Evolutionary conservation across 129 eudicot genomes (phyloP), one percentile per base, ranked within the genome.

Genomic region (Ambrosia artemisiifolia): DNA sequence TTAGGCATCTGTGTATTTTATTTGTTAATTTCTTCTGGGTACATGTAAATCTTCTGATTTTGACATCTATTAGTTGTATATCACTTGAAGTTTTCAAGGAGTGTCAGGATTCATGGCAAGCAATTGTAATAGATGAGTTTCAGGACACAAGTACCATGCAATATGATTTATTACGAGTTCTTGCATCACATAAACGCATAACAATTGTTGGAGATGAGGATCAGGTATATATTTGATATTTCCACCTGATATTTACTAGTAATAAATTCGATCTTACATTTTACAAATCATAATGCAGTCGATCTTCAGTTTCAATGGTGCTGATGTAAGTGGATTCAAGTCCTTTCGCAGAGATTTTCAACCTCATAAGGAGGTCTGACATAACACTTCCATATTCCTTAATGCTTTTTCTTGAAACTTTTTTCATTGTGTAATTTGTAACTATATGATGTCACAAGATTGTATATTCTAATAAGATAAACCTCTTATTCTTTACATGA

Each of bases 121-220:
- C 97, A 69, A 84, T 94, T 54, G 95, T 94, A 42, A 80, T 94
- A 55, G 96, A 90, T 75, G 98, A 94, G 80, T 94, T 94, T 84
- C 97, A 94, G 69, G 98, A 94, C 86, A 94, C 98, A 54, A 94
- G 98, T 84, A 76, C 91, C 20, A 90, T 90, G 97, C 98, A 94
- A 69, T 94, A 94, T 79, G 82, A 71, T 78, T 82, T 90, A 18
- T 73, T 94, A 61, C 82, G 80, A 44, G 47, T 67, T 69, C 97
- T 94, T 72, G 93, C 92, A 80, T 94, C 98, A 68, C 91, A 88
- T 76, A 81, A 86, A 69, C 85, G 80, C 59, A 80, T 94, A 77
- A 94, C 98, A 53, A 83, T 94, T 70, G 95, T 94, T 67, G 98
- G 98, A 78, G 98, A 94, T 33, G 96, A 94, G 79, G 98, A 94